Conservation (phyloP, 208 protist species). For the Wallacemonas sp. region DNA sequence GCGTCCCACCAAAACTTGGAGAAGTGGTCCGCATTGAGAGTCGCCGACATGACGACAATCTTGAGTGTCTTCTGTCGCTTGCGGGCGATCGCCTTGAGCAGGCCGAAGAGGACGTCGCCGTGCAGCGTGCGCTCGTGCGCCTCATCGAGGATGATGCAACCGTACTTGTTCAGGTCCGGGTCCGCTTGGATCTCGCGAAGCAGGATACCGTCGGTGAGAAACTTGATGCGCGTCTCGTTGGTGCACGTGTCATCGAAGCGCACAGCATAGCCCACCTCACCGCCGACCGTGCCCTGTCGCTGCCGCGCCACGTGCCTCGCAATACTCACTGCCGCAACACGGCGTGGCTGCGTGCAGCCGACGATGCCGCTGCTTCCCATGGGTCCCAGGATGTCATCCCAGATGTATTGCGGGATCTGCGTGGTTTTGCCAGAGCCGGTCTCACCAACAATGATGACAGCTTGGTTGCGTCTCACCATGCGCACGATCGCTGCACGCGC, state of each 20-base stretch:
- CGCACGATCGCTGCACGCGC: constrained; percentile 74
- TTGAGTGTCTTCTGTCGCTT: constrained; percentile 69
- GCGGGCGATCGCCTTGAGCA: constrained; percentile 86
- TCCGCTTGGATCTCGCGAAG: constrained; percentile 95
- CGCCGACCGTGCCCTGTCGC: constrained; percentile 74
- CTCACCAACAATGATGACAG: constrained; percentile 93
- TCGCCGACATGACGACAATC: constrained; percentile 97
- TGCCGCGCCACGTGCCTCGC: constrained; percentile 93
- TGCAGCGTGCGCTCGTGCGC: constrained; percentile 99
- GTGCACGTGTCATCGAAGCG: constrained; percentile 94
- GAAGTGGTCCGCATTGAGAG: constrained; percentile 95
- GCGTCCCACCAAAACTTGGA: constrained; percentile 94
- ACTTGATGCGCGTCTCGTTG: constrained; percentile 90
- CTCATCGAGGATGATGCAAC: constrained; percentile 99
- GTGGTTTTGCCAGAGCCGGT: constrained; percentile 94
- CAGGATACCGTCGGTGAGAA: constrained; percentile 97
- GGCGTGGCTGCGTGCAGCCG: constrained; percentile 96
- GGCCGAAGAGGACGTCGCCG: constrained; percentile 91
- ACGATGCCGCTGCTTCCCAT: constrained; percentile 50
- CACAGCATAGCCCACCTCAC: constrained; percentile 93
- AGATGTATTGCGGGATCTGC: constrained; percentile 94
- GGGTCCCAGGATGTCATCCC: constrained; percentile 70
- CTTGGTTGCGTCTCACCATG: constrained; percentile 78
- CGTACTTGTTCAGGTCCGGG: constrained; percentile 92
- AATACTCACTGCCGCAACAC: constrained; percentile 97